Evolutionary conservation across 164 flowering plant genomes (phyloP), one percentile per base, ranked within the genome.

Genomic region (Liriodendron chinense): DNA sequence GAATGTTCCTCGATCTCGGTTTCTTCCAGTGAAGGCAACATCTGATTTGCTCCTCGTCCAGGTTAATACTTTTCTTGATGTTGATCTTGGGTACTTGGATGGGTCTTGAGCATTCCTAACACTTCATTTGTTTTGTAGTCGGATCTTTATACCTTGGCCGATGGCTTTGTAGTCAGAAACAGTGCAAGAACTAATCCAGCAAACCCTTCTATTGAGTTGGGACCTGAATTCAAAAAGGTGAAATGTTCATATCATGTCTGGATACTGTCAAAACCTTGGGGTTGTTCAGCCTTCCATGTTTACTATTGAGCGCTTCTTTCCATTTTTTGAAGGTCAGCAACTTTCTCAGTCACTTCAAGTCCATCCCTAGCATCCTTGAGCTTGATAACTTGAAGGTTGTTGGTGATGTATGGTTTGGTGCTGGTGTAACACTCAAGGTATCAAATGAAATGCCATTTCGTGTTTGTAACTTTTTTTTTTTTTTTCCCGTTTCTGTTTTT

Each of bases 371-470:
- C 82, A 91, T 96, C 77, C 77, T 94, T 84, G 97, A 82, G 68
- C 95, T 96, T 47, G 98, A 96, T 80, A 89, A 89, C 86, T 83
- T 96, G 80, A 92, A 91, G 85, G 98, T 96, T 78, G 22, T 87
- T 43, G 99, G 99, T 70, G 99, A 96, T 87, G 97, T 94, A 4
- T 96, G 92, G 97, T 96, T 96, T 83, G 99, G 99, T 66, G 78
- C 91, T 78, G 83, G 82, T 22, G 74, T 92, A 61, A 80, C 76
- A 68, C 92, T 96, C 65, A 92, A 94, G 99, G 99, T 96, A 93
- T 21, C 24, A 21, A 10, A 65, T 65, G 59, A 10, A 53, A 10
- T 53, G 18, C 16, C 59, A 10, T 53, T 53, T 16, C 18, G 8
- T 53, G 7, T 53, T 53, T 53, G 59, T 16, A 0, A 34, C 43